A percentile compares a stretch with the other conserved stretches of the same genome.
phyloP scores from a whole-genome alignment of 352 stramenopile genomes.

The Pythium aquatile region DNA sequence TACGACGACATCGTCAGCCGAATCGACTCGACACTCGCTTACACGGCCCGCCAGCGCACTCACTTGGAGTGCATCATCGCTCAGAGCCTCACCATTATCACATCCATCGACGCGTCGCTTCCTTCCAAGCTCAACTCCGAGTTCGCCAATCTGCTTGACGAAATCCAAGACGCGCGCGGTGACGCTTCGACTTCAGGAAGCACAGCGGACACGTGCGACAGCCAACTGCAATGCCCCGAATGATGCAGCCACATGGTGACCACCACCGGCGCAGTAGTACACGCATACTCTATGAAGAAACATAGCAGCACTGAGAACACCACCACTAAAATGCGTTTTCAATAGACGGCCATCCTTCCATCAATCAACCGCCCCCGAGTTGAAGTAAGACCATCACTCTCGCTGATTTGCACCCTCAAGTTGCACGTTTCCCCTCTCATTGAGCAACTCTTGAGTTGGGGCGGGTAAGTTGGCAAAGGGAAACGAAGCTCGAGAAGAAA shows the following conservation, averaged over 20 bases:
- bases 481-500: neutral
- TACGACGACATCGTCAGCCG: neutral
- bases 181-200: too few species aligned
- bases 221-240: neutral
- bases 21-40: neutral
- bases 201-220: too few species aligned
- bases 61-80: neutral
- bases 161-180: neutral
- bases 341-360: neutral
- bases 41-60: neutral
- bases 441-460: slow-evolving; percentile 14
- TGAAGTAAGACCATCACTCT: slow-evolving; percentile 2
- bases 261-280: too few species aligned
- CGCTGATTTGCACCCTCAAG: neutral
- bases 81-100: neutral
- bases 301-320: neutral
- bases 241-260: neutral
- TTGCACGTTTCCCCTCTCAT: slow-evolving; percentile 27
- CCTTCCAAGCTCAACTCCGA: neutral
- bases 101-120: neutral
- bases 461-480: slow-evolving; percentile 13
- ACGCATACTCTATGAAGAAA: too few species aligned
- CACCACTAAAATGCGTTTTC: too few species aligned
- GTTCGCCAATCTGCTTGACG: neutral
- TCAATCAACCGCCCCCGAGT: neutral